Percentiles rank a stretch among this genome's conserved stretches.
Evolutionary conservation across 1,139 yeast species (phyloP).

Genomic region (Sugiyamaella xylanicola): DNA sequence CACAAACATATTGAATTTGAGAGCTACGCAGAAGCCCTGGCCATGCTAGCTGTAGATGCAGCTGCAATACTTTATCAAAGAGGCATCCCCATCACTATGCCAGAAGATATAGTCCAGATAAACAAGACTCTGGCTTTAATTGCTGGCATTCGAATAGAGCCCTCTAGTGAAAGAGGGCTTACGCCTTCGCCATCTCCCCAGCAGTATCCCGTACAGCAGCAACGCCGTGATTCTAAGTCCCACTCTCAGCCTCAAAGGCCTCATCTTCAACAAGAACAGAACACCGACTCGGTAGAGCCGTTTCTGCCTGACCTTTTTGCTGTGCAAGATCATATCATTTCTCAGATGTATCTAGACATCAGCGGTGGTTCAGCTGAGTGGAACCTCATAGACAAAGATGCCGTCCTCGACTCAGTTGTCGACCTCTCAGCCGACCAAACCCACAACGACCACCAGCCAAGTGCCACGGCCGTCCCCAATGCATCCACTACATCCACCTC

Average conservation of each 20-base stretch:
- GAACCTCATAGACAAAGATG: conserved; percentile 39
- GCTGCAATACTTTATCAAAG: conserved; percentile 31
- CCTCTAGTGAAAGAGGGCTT: background rate
- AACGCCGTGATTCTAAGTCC: background rate
- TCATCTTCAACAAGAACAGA: conserved; percentile 13
- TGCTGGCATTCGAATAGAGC: conserved; percentile 12
- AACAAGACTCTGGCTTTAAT: conserved; percentile 25
- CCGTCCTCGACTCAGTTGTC: conserved; percentile 12
- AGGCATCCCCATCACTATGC: conserved; percentile 23
- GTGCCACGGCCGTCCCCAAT: background rate
- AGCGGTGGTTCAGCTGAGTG: conserved; percentile 44
- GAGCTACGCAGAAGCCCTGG: conserved; percentile 38
- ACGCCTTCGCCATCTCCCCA: background rate
- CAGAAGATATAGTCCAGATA: conserved; percentile 26
- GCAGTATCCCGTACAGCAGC: background rate
- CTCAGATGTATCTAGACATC: conserved; percentile 39
- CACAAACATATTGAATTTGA: conserved; percentile 38
- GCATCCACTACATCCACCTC: background rate
- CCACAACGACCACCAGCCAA: too few species aligned
- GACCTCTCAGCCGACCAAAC: conserved; percentile 18
- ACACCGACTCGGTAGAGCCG: conserved; percentile 6
- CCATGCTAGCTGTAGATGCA: conserved; percentile 42
- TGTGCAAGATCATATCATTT: conserved; percentile 39
- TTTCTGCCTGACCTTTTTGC: conserved; percentile 20
- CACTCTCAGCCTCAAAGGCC: background rate